A percentile compares a stretch with the other conserved stretches of the same genome.
Evolutionary conservation across 495 filamentous ascomycete species (phyloP).

Genomic region (Talaromyces thailandensis): DNA sequence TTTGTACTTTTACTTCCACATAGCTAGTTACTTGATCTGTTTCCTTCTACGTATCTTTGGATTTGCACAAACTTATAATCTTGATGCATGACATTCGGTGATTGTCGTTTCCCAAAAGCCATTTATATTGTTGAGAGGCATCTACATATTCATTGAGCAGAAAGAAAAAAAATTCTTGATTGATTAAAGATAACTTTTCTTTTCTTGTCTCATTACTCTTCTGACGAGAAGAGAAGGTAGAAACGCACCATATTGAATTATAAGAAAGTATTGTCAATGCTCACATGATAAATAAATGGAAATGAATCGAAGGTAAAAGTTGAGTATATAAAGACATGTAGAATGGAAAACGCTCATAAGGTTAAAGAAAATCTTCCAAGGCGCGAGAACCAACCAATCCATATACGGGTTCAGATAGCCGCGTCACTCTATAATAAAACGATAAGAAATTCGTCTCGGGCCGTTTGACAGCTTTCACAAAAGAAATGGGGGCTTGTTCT

Average conservation of each 20-base stretch:
- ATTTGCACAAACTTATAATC: neutral
- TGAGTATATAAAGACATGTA: neutral
- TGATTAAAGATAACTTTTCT: too few relatives aligned
- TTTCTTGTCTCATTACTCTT: too few relatives aligned
- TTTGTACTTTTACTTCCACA: neutral
- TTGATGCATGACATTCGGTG: neutral
- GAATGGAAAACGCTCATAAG: conserved; percentile 2
- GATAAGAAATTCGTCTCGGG: neutral
- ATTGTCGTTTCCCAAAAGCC: too few relatives aligned
- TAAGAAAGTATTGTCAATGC: neutral
- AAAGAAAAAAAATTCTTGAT: too few relatives aligned
- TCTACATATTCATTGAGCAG: too few relatives aligned
- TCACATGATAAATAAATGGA: neutral
- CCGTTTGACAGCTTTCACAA: neutral
- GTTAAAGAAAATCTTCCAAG: neutral
- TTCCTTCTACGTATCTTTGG: neutral
- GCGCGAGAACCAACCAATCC: neutral
- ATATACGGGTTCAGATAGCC: neutral
- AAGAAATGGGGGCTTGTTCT: neutral
- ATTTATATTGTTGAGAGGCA: neutral
- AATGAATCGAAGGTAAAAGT: neutral
- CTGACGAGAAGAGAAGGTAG: too few relatives aligned
- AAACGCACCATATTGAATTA: neutral
- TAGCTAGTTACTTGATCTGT: neutral
- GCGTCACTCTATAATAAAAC: neutral